Evolutionary conservation across 768 basidiomycete genomes (phyloP).

Genomic region (Kwoniella pini): DNA sequence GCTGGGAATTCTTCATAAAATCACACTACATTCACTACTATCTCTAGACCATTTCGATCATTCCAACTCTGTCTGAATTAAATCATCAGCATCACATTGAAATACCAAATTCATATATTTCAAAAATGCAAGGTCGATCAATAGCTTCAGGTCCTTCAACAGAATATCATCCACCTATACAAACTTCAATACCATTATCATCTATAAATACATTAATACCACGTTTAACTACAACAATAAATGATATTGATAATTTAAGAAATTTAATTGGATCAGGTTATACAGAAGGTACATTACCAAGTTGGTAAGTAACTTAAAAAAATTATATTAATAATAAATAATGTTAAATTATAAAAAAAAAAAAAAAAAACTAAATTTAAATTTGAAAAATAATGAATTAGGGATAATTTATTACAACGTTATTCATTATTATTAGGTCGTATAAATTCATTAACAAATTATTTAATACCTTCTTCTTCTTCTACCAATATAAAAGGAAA

Average conservation of each 20-base stretch:
- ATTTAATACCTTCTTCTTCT: not conserved
- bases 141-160: not conserved
- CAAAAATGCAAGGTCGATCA: not conserved
- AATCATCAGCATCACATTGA: not conserved
- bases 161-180: slow-evolving; percentile 20
- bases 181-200: slow-evolving; percentile 27
- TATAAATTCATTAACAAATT: slow-evolving; percentile 31
- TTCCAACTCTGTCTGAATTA: not conserved
- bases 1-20: no score
- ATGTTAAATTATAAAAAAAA: no score
- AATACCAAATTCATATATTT: not conserved
- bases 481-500: not conserved
- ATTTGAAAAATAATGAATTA: no score
- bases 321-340: no score
- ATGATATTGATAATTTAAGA: slow-evolving; percentile 45
- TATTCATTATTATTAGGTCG: slow-evolving; percentile 43
- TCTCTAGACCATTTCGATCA: no score
- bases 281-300: slow-evolving; percentile 40
- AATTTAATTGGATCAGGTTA: slow-evolving; percentile 29
- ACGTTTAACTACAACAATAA: slow-evolving; percentile 42
- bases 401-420: slow-evolving; percentile 41
- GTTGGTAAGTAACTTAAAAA: no score
- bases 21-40: no score
- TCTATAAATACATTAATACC: slow-evolving; percentile 42
- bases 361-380: no score